A percentile compares a stretch with the other conserved stretches of the same genome.
phyloP scores from a whole-genome alignment of 1,139 yeast species.

The Yamadazyma epiphylla region DNA sequence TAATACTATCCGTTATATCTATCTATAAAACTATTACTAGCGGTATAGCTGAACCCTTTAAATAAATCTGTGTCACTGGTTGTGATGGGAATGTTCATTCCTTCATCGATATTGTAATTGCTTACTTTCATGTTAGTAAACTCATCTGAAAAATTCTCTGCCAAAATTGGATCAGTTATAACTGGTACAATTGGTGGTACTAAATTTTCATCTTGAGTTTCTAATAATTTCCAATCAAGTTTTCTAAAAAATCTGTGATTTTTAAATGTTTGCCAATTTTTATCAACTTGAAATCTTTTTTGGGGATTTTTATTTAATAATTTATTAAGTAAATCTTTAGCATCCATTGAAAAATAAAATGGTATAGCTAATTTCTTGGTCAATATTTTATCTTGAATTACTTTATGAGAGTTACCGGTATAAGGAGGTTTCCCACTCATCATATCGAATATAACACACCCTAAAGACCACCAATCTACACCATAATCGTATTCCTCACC shows the following conservation, averaged over 20 bases:
- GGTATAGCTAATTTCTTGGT: slow-evolving; percentile 71
- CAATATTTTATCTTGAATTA: slow-evolving; percentile 72
- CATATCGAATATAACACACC: slow-evolving; percentile 68
- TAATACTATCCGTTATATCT: slow-evolving; percentile 4
- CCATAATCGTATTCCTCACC: slow-evolving; percentile 29
- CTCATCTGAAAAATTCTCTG: slow-evolving; percentile 30
- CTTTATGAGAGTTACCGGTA: slow-evolving; percentile 79
- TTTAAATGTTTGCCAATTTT: slow-evolving; percentile 30
- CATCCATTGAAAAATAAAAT: slow-evolving; percentile 72
- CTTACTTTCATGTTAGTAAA: slow-evolving; percentile 24
- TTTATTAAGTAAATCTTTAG: slow-evolving; percentile 71
- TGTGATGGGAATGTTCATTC: slow-evolving; percentile 9
- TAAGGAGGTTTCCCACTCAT: slow-evolving; percentile 91
- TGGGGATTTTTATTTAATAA: slow-evolving; percentile 68
- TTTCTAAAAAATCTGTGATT: slow-evolving; percentile 30
- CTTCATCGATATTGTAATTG: slow-evolving; percentile 16
- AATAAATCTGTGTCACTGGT: slow-evolving; percentile 10
- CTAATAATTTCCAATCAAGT: slow-evolving; percentile 24
- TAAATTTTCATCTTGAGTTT: slow-evolving; percentile 15
- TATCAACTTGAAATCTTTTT: slow-evolving; percentile 67
- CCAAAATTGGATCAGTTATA: slow-evolving; percentile 31
- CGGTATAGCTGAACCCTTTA: slow-evolving; percentile 28
- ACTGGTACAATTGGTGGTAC: slow-evolving; percentile 29
- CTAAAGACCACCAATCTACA: slow-evolving; percentile 39
- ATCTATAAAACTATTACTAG: slow-evolving; percentile 22